Base-by-base conservation (phyloP, 1,139 yeast species). In the Kodamaea alishanica region DNA sequence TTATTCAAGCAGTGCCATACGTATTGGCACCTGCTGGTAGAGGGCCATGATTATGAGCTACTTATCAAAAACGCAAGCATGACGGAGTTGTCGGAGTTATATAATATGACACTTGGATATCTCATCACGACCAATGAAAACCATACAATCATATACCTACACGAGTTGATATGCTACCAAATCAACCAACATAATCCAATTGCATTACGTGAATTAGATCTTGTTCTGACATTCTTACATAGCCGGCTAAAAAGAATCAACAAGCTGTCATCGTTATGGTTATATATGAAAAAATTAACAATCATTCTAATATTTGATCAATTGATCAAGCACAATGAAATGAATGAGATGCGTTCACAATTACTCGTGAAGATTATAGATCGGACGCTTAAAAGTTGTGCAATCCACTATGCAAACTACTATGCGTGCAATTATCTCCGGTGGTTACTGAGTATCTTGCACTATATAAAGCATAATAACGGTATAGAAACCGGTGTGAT, bases 251-350 rank as follows among this genome's bases (percentile, higher is more conserved):
- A 58, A 37, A 51, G 69, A 37, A 63, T 71, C 43, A 71, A 71
- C 46, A 71, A 71, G 50, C 70, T 73, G 49, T 59, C 73, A 4
- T 54, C 67, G 11, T 52, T 71, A n/a, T 71, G 75, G 75, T 47
- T 47, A 26, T 55, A 61, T 52, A 46, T 67, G 35, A 63, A 64
- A 40, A 63, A 66, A 43, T 43, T 67, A 30, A 40, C 56, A 3
- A 44, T 61, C 3, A 28, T 53, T 7, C 33, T 53, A n/a, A 38
- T 55, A 5, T 48, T 46, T 27, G 40, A 38, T n/a, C 33, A 39
- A 6, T 30, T 40, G 6, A n/a, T 34, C 8, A 22, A 25, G 5
- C 38, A 29, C 24, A 20, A 5, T 10, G 28, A 27, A 4, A 12
- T 25, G 8, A 12, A 23, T n/a, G 26, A 30, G 4, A 28, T 8